Conservation (phyloP, 352 stramenopile genomes). For the Plasmopara muralis region DNA sequence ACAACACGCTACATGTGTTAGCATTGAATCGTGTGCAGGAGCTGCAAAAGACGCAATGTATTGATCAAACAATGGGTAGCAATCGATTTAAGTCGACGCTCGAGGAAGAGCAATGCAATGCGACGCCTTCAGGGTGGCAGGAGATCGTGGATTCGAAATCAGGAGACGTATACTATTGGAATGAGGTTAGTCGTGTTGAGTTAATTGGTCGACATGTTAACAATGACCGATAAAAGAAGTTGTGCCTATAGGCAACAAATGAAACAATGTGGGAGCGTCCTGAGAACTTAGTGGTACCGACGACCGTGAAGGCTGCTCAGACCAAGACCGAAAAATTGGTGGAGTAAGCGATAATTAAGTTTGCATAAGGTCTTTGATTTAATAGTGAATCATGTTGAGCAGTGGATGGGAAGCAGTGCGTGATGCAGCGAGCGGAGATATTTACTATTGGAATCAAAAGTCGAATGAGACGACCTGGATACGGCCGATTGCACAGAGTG, state of each 20-base stretch:
- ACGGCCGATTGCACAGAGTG: constrained; percentile 33
- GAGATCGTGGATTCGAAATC: constrained; percentile 37
- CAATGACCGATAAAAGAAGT: constrained; percentile 1
- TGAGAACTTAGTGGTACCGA: background rate
- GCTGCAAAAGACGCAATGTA: constrained; percentile 29
- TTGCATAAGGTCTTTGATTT: background rate
- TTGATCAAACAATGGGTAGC: constrained; percentile 13
- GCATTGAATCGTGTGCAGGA: constrained; percentile 36
- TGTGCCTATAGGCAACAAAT: constrained; percentile 47
- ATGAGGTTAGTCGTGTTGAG: constrained; percentile 38
- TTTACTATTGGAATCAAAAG: constrained; percentile 74
- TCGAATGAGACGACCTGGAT: constrained; percentile 75
- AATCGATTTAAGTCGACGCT: constrained; percentile 8
- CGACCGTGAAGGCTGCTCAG: constrained; percentile 3
- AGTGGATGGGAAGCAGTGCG: constrained; percentile 62
- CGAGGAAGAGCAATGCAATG: constrained; percentile 10
- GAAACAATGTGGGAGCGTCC: constrained; percentile 72
- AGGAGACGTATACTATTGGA: constrained; percentile 74
- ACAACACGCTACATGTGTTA: constrained; percentile 76
- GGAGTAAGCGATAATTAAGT: constrained; percentile 10
- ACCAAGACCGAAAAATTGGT: constrained; percentile 10
- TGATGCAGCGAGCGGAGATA: constrained; percentile 42
- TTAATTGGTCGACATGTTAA: background rate
- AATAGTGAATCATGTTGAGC: constrained; percentile 1
- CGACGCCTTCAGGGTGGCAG: constrained; percentile 47